Evolutionary conservation across 2,329 filamentous ascomycete species (phyloP), one percentile per base, ranked within the genome.

Genomic region (Cordyceps farinosa): DNA sequence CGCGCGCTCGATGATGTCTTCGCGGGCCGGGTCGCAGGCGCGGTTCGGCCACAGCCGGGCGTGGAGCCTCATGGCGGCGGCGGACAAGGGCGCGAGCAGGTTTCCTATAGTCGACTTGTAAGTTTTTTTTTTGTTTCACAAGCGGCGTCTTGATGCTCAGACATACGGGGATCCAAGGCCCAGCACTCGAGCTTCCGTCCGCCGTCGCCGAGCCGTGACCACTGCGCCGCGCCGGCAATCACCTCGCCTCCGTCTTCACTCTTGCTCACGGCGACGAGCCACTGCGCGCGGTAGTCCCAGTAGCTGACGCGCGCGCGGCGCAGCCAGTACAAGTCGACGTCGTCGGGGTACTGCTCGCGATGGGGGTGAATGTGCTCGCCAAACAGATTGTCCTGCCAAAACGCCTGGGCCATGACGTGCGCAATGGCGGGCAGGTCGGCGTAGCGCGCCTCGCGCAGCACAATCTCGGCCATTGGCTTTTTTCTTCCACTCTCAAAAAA

Each of bases 311-410:
- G 68, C 1, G 66, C 66, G 2, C 68, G 60, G 2, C 69, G 67
- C 40, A 75, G 61, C 66, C 71, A 77, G 65, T 70, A 75, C 17
- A 70, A 38, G 48, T 73, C 65, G 27, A 70, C 68, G 61, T 77
- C 72, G 15, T 65, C 60, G 0, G 75, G 74, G 44, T 71, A 70
- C 34, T 72, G 55, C 5, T 70, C 61, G 27, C 75, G 74, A 60
- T 72, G 66, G 3, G 75, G 75, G 55, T 76, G 72, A 30, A 77
- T 74, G 27, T 74, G 64, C 2, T 70, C 64, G 27, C 74, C 75
- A 40, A 74, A 74, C 7, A 77, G 53, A 11, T 70, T 69, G 34
- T 77, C 74, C 7, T 76, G 67, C 66, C 69, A 69, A 59, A 77
- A 77, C 0, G 74, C 74, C 17, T 65, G 65, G 5, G 75, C 69